Percentiles rank a stretch among this genome's conserved stretches.
These are phyloP conservation scores for Eragrostis tef DNA, from an alignment of 202 grass and related monocot genomes.

Conservation along the genomic window DNA sequence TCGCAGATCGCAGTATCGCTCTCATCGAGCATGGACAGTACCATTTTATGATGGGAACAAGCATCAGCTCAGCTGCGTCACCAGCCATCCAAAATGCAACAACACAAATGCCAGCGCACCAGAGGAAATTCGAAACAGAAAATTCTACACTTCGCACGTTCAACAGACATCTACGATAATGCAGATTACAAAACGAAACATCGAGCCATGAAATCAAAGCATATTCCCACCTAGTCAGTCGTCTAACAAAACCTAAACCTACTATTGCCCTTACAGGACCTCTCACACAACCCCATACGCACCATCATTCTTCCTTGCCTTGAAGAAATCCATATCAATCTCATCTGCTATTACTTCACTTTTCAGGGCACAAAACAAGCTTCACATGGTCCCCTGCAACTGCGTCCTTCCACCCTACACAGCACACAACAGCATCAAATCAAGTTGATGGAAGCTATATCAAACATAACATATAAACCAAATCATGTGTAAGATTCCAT, in stretches of 20 bases:
- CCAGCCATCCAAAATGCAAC: not conserved
- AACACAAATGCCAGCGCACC: not conserved
- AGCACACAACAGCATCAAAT: conserved; percentile 15
- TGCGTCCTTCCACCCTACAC: conserved; percentile 84
- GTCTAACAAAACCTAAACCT: conserved; percentile 11
- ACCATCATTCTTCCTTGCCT: conserved; percentile 19
- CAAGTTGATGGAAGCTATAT: not conserved
- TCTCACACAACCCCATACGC: too few relatives aligned
- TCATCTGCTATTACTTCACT: conserved; percentile 27
- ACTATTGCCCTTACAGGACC: not conserved
- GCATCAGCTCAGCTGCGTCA: not conserved
- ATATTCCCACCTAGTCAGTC: not conserved
- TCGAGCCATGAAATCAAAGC: not conserved
- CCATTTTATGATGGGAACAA: not conserved
- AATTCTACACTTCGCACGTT: not conserved
- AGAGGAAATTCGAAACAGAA: not conserved
- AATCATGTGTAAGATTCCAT: not conserved
- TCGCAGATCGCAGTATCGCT: not conserved
- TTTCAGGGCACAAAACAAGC: conserved; percentile 62
- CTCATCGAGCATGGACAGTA: not conserved
- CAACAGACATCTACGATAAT: not conserved
- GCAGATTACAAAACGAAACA: not conserved
- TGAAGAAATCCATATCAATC: not conserved
- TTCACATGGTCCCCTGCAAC: conserved; percentile 70
- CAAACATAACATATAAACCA: not conserved